phyloP scores from a whole-genome alignment of 1,139 yeast species.

The Kluyveromyces sp. region DNA sequence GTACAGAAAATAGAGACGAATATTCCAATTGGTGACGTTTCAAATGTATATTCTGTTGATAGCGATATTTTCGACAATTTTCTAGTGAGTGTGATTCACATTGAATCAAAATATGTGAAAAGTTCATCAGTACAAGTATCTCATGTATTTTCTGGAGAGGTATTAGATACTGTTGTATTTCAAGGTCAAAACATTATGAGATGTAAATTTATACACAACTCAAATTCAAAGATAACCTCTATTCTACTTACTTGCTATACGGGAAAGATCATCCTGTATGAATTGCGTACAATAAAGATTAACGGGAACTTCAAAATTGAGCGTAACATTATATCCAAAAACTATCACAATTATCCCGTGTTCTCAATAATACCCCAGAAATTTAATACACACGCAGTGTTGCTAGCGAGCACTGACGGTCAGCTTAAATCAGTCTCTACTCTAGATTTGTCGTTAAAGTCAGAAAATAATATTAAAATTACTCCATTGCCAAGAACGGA shows the following conservation, averaged over 20 bases:
- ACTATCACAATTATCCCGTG: slow-evolving; percentile 16
- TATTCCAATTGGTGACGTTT: background rate
- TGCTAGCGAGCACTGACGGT: slow-evolving; percentile 19
- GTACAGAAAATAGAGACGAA: background rate
- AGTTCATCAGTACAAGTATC: slow-evolving; percentile 2
- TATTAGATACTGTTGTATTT: slow-evolving; percentile 17
- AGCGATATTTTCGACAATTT: background rate
- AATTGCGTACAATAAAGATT: slow-evolving; percentile 9
- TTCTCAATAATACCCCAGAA: slow-evolving; percentile 11
- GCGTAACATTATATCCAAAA: slow-evolving; percentile 17
- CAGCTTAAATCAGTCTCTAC: slow-evolving; percentile 15
- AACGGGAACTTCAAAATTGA: slow-evolving; percentile 8
- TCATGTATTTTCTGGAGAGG: slow-evolving; percentile 7
- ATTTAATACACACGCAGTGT: slow-evolving; percentile 8
- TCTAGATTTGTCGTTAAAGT: slow-evolving; percentile 13
- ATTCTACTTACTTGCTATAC: slow-evolving; percentile 13
- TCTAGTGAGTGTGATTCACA: background rate
- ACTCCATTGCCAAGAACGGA: slow-evolving; percentile 16
- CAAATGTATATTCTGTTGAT: background rate
- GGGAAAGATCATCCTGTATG: slow-evolving; percentile 23
- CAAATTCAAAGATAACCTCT: slow-evolving; percentile 7
- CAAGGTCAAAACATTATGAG: slow-evolving; percentile 15
- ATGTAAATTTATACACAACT: slow-evolving; percentile 13
- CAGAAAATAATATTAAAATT: slow-evolving; percentile 10
- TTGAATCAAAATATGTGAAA: background rate